Conservation (phyloP, 176 grass and related monocot species). For the Areca catechu region DNA sequence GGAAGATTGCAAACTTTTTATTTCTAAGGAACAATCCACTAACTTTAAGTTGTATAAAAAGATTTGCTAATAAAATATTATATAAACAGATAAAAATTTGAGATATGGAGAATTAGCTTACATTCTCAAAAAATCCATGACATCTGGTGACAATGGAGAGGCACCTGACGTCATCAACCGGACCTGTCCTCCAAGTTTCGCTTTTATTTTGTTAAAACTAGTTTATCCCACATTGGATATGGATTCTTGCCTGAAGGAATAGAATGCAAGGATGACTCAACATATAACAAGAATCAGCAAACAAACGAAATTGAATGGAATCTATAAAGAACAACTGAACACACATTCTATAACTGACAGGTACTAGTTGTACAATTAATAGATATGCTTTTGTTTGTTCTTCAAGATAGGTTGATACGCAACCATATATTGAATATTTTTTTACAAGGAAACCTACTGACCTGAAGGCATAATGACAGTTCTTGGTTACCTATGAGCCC, state of each 20-base stretch:
- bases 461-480: no score
- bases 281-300: not conserved
- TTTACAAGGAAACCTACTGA: no score
- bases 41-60: no score
- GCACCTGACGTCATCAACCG: conserved; percentile 81
- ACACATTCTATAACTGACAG: not conserved
- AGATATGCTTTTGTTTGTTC: not conserved
- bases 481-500: no score
- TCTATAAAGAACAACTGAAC: not conserved
- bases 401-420: no score
- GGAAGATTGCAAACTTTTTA: conserved; percentile 1
- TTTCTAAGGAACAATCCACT: no score
- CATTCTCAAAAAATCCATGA: conserved; percentile 96
- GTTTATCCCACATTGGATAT: conserved; percentile 84
- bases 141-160: conserved; percentile 80
- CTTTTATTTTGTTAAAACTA: conserved; percentile 98
- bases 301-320: not conserved
- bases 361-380: not conserved
- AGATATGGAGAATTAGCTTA: conserved; percentile 38
- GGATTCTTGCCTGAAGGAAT: conserved; percentile 52
- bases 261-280: conserved; percentile 7
- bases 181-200: conserved; percentile 76
- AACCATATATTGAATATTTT: no score
- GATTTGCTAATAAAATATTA: no score
- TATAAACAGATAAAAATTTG: not conserved